A percentile compares a stretch with the other conserved stretches of the same genome.
These are phyloP conservation scores for Nemania bipapillata DNA, from an alignment of 2,329 filamentous ascomycete species.

Conservation along the genomic window DNA sequence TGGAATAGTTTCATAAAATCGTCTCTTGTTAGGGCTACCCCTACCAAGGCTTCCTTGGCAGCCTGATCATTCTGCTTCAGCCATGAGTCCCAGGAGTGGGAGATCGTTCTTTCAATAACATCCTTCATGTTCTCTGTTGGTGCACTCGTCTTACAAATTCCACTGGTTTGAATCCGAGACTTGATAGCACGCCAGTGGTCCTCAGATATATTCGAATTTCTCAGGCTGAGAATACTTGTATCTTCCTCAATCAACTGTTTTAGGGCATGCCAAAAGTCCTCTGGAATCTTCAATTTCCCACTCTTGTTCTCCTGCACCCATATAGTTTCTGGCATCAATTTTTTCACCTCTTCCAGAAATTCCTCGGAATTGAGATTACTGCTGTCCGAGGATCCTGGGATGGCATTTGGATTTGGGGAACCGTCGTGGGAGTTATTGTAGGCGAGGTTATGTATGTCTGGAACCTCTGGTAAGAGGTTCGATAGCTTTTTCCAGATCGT, in stretches of 20 bases:
- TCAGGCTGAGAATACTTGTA: conserved; percentile 59
- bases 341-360: conserved; percentile 54
- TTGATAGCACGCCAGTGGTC: conserved; percentile 61
- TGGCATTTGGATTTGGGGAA: background rate
- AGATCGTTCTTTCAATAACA: conserved; percentile 41
- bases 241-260: conserved; percentile 64
- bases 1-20: conserved; percentile 49
- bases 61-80: conserved; percentile 61
- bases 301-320: conserved; percentile 64
- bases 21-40: conserved; percentile 49
- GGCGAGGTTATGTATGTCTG: background rate
- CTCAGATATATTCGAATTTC: conserved; percentile 58
- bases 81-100: conserved; percentile 64
- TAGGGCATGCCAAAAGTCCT: conserved; percentile 74
- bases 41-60: conserved; percentile 54
- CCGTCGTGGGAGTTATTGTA: background rate
- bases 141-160: conserved; percentile 42
- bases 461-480: conserved; percentile 21
- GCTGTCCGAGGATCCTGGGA: background rate
- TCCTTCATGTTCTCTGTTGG: conserved; percentile 6
- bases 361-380: conserved; percentile 41
- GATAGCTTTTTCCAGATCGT: conserved; percentile 23
- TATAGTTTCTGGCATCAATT: conserved; percentile 66
- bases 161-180: conserved; percentile 54
- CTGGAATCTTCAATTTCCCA: conserved; percentile 65